Evolutionary conservation across 2,329 filamentous ascomycete genomes (phyloP).

Genomic region (Pseudocercospora musae): DNA sequence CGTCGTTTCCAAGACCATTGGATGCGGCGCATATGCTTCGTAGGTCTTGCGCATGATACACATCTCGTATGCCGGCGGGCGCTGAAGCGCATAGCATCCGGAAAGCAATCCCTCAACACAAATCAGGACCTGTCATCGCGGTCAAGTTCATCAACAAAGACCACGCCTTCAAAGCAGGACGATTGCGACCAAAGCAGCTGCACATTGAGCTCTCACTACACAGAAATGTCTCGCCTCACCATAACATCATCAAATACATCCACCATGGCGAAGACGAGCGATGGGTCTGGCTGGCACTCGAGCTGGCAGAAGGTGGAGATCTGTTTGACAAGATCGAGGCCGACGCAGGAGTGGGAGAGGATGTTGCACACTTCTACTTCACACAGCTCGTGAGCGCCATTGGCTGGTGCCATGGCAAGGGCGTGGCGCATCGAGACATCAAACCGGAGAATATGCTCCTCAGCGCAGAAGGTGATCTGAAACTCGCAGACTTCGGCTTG

Average conservation of each 20-base stretch:
- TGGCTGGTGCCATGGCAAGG: slow-evolving; percentile 92
- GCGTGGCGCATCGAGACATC: slow-evolving; percentile 76
- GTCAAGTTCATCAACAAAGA: slow-evolving; percentile 99
- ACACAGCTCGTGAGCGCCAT: slow-evolving; percentile 85
- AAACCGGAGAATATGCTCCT: slow-evolving; percentile 91
- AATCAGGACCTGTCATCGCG: slow-evolving; percentile 75
- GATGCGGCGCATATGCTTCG: slow-evolving; percentile 96
- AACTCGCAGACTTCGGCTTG: slow-evolving; percentile 95
- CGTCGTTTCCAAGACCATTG: slow-evolving; percentile 93
- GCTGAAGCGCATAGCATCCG: slow-evolving; percentile 64
- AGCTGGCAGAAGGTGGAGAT: slow-evolving; percentile 90
- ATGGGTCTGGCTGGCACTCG: slow-evolving; percentile 99
- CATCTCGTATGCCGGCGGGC: not conserved
- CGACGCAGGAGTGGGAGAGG: slow-evolving; percentile 87
- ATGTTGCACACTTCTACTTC: slow-evolving; percentile 97
- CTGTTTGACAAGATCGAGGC: slow-evolving; percentile 99
- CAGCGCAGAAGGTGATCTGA: slow-evolving; percentile 78
- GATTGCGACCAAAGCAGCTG: slow-evolving; percentile 83
- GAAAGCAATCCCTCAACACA: slow-evolving; percentile 76
- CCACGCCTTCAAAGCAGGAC: slow-evolving; percentile 84
- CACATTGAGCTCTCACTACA: slow-evolving; percentile 89
- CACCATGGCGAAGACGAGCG: slow-evolving; percentile 76
- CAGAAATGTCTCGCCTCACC: slow-evolving; percentile 74
- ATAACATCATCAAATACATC: slow-evolving; percentile 92
- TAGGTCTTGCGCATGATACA: slow-evolving; percentile 45